A percentile compares a stretch with the other conserved stretches of the same genome.
Evolutionary conservation across 352 stramenopile genomes (phyloP).

Genomic region (Phytophthora sansomeana): DNA sequence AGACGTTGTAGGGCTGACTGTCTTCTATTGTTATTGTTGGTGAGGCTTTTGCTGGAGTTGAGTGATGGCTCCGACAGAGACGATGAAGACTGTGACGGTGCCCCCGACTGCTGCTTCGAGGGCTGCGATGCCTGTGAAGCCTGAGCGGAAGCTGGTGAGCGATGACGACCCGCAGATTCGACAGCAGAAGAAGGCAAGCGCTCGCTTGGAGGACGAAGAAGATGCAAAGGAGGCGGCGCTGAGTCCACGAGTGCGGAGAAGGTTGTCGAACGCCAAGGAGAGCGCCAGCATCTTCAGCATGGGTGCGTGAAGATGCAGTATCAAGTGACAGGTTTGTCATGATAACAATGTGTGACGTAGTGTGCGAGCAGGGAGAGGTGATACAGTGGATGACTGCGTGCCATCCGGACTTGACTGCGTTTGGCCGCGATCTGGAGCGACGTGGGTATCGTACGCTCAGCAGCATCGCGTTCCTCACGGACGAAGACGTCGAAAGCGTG

Average conservation of each 20-base stretch:
- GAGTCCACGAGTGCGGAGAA: conserved; percentile 72
- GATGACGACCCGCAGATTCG: conserved; percentile 33
- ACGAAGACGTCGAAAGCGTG: conserved; percentile 63
- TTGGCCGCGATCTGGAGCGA: conserved; percentile 65
- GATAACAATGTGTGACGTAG: conserved; percentile 28
- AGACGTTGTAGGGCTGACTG: background rate
- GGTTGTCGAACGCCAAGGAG: conserved; percentile 80
- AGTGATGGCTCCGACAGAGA: conserved; percentile 18
- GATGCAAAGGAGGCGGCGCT: conserved; percentile 28
- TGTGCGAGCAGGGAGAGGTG: conserved; percentile 83
- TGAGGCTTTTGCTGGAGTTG: background rate
- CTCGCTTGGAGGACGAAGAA: conserved; percentile 19
- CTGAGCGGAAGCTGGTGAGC: conserved; percentile 9
- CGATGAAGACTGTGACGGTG: conserved; percentile 24
- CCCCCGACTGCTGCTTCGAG: background rate
- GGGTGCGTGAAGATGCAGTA: conserved; percentile 37
- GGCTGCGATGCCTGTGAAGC: conserved; percentile 19
- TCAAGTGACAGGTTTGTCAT: background rate
- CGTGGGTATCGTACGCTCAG: conserved; percentile 76
- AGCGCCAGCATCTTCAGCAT: conserved; percentile 75
- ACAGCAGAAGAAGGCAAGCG: conserved; percentile 23
- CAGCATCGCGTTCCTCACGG: conserved; percentile 85
- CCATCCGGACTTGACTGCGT: conserved; percentile 66
- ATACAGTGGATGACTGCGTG: conserved; percentile 89
- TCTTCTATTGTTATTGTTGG: conserved; percentile 14